These are phyloP conservation scores for Xerocomus spinulosus DNA, from an alignment of 768 basidiomycete genomes.

Conservation along the genomic window DNA sequence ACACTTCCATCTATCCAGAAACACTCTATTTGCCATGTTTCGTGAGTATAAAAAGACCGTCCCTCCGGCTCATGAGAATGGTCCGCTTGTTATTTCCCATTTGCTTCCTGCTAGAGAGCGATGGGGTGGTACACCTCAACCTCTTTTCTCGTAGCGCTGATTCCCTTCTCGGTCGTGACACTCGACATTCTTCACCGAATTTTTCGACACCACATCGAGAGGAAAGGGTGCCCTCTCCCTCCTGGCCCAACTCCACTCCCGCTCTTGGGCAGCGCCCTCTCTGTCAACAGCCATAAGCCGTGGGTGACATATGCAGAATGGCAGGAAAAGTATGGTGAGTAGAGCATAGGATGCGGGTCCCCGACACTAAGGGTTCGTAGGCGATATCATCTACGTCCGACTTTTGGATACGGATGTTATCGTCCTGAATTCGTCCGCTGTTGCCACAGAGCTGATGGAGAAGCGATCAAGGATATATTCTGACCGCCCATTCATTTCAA, in stretches of 20 bases:
- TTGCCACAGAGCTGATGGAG: conserved; percentile 43
- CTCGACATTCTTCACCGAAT: background rate
- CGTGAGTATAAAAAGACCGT: too few relatives aligned
- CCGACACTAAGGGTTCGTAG: conserved; percentile 11
- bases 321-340: conserved; percentile 7
- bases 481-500: conserved; percentile 38
- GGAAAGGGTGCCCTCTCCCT: conserved; percentile 5
- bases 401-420: conserved; percentile 42
- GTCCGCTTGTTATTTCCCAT: too few relatives aligned
- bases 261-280: background rate
- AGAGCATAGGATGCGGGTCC: background rate
- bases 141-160: too few relatives aligned
- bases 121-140: background rate
- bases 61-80: too few relatives aligned
- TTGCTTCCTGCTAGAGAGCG: too few relatives aligned
- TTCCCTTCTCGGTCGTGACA: background rate
- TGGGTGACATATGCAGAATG: conserved; percentile 9
- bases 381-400: conserved; percentile 42
- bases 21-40: too few relatives aligned
- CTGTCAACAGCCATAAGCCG: conserved; percentile 2
- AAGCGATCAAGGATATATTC: conserved; percentile 43
- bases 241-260: conserved; percentile 11
- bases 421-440: conserved; percentile 40
- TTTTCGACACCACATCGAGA: background rate
- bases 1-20: too few relatives aligned